These are phyloP conservation scores for Paulownia fortunei DNA, from an alignment of 257 asterid species.

Conservation along the genomic window DNA sequence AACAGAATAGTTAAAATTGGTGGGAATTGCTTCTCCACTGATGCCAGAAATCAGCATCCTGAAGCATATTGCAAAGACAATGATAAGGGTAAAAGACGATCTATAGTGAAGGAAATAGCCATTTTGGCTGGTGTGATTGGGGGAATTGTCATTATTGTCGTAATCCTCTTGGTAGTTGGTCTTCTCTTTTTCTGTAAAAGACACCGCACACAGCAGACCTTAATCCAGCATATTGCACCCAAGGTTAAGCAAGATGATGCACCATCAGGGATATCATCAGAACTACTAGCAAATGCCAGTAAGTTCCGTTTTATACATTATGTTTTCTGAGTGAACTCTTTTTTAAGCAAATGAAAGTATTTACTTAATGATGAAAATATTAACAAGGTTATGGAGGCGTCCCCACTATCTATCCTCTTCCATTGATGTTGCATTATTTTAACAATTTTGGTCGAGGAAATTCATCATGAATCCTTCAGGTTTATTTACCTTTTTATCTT, in stretches of 20 bases:
- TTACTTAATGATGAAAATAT: no score
- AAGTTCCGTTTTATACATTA: slow-evolving; percentile 46
- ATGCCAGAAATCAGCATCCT: slow-evolving; percentile 68
- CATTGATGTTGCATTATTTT: not conserved
- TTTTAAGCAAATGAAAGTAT: no score
- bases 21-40: slow-evolving; percentile 78
- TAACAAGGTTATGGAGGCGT: not conserved
- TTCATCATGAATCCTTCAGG: no score
- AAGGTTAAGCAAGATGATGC: slow-evolving; percentile 65
- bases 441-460: no score
- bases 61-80: slow-evolving; percentile 57
- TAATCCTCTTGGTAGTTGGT: slow-evolving; percentile 54
- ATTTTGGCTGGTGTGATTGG: slow-evolving; percentile 65
- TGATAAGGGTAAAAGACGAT: slow-evolving; percentile 33
- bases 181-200: slow-evolving; percentile 56
- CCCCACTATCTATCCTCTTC: not conserved
- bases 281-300: slow-evolving; percentile 80
- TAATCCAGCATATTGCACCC: slow-evolving; percentile 54
- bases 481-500: no score
- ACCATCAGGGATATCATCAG: slow-evolving; percentile 62
- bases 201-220: slow-evolving; percentile 32
- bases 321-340: no score
- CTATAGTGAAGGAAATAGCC: slow-evolving; percentile 46
- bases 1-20: slow-evolving; percentile 60
- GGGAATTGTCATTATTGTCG: slow-evolving; percentile 59